Evolutionary conservation across 2,329 filamentous ascomycete species (phyloP).

Genomic region (Alternaria solani): DNA sequence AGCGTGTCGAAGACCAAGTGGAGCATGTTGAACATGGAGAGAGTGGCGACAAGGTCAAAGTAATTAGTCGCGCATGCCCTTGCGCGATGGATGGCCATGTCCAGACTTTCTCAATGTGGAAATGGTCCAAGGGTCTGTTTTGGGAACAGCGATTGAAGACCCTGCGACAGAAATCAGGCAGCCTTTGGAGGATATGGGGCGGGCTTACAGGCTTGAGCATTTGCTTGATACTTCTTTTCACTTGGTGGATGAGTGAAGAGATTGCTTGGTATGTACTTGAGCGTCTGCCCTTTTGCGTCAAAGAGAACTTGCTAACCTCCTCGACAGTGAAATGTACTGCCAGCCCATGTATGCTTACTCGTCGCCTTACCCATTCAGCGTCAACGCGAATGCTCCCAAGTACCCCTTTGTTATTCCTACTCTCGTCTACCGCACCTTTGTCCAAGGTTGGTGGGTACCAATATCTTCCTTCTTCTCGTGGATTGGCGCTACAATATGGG

Average conservation of each 20-base stretch:
- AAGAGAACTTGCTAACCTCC: slow-evolving; percentile 6
- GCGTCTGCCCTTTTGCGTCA: background rate
- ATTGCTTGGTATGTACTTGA: slow-evolving; percentile 53
- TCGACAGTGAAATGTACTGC: slow-evolving; percentile 58
- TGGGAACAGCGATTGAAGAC: slow-evolving; percentile 35
- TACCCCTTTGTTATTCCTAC: slow-evolving; percentile 66
- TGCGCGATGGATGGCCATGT: slow-evolving; percentile 21
- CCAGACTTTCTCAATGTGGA: slow-evolving; percentile 29
- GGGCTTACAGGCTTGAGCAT: slow-evolving; percentile 52
- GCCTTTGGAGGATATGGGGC: slow-evolving; percentile 31
- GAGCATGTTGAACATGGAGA: slow-evolving; percentile 41
- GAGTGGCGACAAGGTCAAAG: slow-evolving; percentile 19
- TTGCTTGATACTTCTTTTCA: slow-evolving; percentile 51
- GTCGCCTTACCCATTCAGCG: slow-evolving; percentile 59
- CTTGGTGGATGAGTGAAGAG: slow-evolving; percentile 61
- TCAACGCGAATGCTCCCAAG: slow-evolving; percentile 60
- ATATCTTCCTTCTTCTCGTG: slow-evolving; percentile 31
- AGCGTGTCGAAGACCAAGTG: slow-evolving; percentile 52
- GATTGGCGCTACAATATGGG: slow-evolving; percentile 22
- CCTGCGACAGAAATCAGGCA: slow-evolving; percentile 15
- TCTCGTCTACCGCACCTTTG: slow-evolving; percentile 56
- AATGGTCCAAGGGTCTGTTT: slow-evolving; percentile 37
- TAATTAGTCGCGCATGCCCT: slow-evolving; percentile 28
- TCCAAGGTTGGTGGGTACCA: slow-evolving; percentile 47
- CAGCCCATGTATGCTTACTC: slow-evolving; percentile 58